Percentiles rank a stretch among this genome's conserved stretches.
Evolutionary conservation across 2,329 filamentous ascomycete species (phyloP).

Genomic region (Aspergillus sclerotialis): DNA sequence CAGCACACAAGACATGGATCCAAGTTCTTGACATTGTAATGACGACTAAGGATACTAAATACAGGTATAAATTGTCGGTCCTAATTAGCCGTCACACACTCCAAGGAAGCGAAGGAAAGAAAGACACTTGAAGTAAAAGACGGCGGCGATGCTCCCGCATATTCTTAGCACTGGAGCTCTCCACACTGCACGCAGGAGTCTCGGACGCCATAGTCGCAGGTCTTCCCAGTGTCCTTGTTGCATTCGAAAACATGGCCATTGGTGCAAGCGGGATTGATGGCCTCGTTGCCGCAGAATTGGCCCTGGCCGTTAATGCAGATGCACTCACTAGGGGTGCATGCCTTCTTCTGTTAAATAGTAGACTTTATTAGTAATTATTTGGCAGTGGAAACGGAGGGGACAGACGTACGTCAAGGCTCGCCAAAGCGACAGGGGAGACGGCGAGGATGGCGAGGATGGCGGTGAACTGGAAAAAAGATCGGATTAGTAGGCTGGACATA

Average conservation of each 20-base stretch:
- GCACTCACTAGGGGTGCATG: constrained; percentile 10
- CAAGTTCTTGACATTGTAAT: no score
- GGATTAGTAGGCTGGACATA: no score
- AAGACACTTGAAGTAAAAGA: no score
- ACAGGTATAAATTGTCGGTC: no score
- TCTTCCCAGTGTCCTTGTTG: constrained; percentile 6
- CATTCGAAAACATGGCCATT: constrained; percentile 13
- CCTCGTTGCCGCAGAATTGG: constrained; percentile 12
- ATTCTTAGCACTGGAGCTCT: no score
- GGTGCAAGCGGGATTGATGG: constrained; percentile 9
- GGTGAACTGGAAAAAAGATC: constrained; percentile 3
- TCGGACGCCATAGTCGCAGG: constrained; percentile 11
- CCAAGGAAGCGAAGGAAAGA: no score
- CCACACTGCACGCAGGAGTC: constrained; percentile 8
- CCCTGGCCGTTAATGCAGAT: constrained; percentile 10
- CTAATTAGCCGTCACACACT: no score
- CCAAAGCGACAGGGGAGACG: constrained; percentile 1
- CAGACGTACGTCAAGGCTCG: neutral
- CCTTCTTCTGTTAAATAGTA: constrained; percentile 7
- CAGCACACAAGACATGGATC: no score
- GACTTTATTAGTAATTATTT: neutral
- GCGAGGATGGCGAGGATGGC: constrained; percentile 4
- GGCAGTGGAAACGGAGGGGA: neutral
- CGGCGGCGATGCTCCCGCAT: no score
- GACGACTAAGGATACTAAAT: no score